Evolutionary conservation across 2,329 filamentous ascomycete species (phyloP), one percentile per base, ranked within the genome.

Genomic region (Cladophialophora carrionii): DNA sequence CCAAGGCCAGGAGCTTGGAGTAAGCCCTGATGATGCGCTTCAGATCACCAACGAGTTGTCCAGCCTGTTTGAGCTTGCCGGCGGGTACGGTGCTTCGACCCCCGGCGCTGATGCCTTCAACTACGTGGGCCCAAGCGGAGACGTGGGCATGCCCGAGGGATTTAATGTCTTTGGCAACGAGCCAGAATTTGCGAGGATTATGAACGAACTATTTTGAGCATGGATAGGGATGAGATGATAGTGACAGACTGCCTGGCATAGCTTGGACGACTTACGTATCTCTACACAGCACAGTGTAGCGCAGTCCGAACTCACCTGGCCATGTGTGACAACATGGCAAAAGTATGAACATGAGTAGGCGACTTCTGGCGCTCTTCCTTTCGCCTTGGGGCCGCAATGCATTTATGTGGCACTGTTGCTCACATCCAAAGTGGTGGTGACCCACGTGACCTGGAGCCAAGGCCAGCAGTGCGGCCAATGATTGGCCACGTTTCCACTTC

Each of bases 11-110:
- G 79, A 80, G 43, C 72, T 82, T 12, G 83, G 82, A 26, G 84
- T 80, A 46, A 85, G 82, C 69, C 85, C 86, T 2, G 71, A 81
- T 57, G 84, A 88, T 70, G 83, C 83, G 8, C 82, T 87, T 73
- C 86, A 87, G 60, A 86, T 83, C 76, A 82, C 79, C 64, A 79
- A 86, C 66, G 86, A 88, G 73, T 74, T 89, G 57, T 87, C 85
- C 3, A 85, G 82, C 67, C 72, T 88, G 53, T 89, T 89, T 64
- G 87, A 89, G 71, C 84, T 86, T 43, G 85, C 86, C 3, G 86
- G 86, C 0, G 83, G 82, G 0, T 83, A 82, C 67, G 75, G 76
- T 61, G 71, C 74, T 17, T 67, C 71, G n/a, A 67, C 20, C 67
- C 70, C 46, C 67, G 73, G 29, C 73, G 75, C 9, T 57, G 78